These are phyloP conservation scores for Diaporthe citriasiana DNA, from an alignment of 2,329 filamentous ascomycete species.

Conservation along the genomic window DNA sequence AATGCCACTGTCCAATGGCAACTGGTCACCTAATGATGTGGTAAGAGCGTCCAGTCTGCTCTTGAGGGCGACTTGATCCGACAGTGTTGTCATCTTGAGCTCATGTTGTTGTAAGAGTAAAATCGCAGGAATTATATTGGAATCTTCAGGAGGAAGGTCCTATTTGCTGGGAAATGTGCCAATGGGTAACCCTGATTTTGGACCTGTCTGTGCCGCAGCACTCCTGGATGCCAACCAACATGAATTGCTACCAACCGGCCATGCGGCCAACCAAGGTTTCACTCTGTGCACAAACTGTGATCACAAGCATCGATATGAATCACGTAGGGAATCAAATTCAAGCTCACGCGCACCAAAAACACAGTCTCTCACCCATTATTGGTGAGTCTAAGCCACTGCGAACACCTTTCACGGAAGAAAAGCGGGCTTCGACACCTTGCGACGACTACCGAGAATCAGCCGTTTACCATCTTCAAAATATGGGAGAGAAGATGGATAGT, in stretches of 20 bases:
- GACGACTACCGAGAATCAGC: neutral
- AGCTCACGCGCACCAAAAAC: neutral
- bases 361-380: neutral
- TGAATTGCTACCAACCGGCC: neutral
- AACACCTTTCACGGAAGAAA: neutral
- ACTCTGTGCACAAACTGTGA: neutral
- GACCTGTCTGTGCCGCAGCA: neutral
- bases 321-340: neutral
- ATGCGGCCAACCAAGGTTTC: neutral
- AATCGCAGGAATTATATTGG: neutral
- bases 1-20: neutral
- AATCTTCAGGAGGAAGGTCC: too few relatives aligned
- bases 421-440: neutral
- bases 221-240: neutral
- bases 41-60: neutral
- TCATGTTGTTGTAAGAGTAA: neutral
- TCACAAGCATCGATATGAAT: neutral
- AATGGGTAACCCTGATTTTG: neutral
- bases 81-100: neutral
- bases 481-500: slow-evolving; percentile 44
- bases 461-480: slow-evolving; percentile 36
- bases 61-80: neutral
- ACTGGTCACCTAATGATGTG: neutral
- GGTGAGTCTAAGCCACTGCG: neutral
- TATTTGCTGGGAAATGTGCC: neutral